A percentile compares a stretch with the other conserved stretches of the same genome.
Conservation (phyloP, 1,139 yeast genomes). For the Arxiozyma telluris region DNA sequence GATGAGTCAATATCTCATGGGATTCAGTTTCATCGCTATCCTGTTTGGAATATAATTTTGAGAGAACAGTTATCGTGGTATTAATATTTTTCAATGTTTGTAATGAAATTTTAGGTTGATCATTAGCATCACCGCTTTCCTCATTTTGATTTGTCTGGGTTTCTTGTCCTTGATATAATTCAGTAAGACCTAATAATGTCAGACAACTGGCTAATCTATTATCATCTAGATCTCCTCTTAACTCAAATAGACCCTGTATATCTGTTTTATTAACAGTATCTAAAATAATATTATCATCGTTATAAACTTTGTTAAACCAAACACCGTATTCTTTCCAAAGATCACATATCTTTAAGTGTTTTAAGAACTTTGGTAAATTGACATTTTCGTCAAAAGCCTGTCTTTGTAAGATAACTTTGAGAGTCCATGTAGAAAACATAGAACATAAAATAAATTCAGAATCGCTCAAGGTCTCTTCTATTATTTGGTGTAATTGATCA, state of each 20-base stretch:
- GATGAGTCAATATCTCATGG: constrained; percentile 53
- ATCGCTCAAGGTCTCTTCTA: constrained; percentile 27
- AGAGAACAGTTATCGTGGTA: constrained; percentile 26
- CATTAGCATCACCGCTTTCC: not conserved
- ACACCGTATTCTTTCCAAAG: constrained; percentile 61
- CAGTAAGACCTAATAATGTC: not conserved
- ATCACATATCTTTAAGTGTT: constrained; percentile 71
- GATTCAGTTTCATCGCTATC: constrained; percentile 44
- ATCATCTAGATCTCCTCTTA: not conserved
- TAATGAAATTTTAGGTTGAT: not conserved
- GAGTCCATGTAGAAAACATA: constrained; percentile 51
- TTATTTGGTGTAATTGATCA: constrained; percentile 38
- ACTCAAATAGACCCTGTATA: not conserved
- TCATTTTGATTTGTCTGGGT: not conserved
- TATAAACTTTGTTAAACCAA: constrained; percentile 34
- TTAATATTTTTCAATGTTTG: not conserved
- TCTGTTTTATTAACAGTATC: not conserved
- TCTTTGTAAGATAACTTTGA: constrained; percentile 68
- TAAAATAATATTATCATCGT: not conserved
- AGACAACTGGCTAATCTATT: not conserved
- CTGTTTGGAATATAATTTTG: constrained; percentile 46
- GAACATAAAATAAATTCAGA: constrained; percentile 61
- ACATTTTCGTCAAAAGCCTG: constrained; percentile 75
- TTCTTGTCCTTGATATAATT: not conserved
- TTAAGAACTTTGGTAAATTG: constrained; percentile 63